These are phyloP conservation scores for Diaporthe sp. DNA, from an alignment of 2,329 filamentous ascomycete genomes.

Conservation along the genomic window DNA sequence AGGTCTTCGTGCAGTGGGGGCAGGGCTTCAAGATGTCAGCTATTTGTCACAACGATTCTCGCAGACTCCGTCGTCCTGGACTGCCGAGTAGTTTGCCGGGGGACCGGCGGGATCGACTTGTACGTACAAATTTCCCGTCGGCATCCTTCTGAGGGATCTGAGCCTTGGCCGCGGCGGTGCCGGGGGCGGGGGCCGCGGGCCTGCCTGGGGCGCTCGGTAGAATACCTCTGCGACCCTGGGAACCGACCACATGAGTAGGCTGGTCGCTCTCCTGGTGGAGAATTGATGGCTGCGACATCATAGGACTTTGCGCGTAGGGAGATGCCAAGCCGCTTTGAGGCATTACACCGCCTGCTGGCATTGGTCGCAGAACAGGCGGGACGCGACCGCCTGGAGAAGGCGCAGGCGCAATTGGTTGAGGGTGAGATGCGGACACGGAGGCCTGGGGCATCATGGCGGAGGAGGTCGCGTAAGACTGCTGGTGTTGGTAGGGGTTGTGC, in stretches of 20 bases:
- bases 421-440: conserved; percentile 74
- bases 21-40: conserved; percentile 66
- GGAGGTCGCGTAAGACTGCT: conserved; percentile 66
- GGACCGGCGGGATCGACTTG: neutral
- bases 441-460: conserved; percentile 74
- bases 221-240: conserved; percentile 91
- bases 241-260: conserved; percentile 93
- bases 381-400: conserved; percentile 65
- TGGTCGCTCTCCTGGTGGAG: conserved; percentile 66
- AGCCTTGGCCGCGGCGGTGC: conserved; percentile 77
- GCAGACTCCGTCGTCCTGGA: too few species aligned
- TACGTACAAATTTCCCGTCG: conserved; percentile 82
- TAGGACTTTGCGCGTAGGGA: conserved; percentile 67
- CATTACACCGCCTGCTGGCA: conserved; percentile 75
- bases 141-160: conserved; percentile 94
- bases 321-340: conserved; percentile 66
- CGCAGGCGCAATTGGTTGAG: conserved; percentile 80
- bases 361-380: conserved; percentile 73
- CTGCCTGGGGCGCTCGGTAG: conserved; percentile 90
- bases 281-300: conserved; percentile 68
- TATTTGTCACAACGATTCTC: neutral
- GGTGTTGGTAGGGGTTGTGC: conserved; percentile 61
- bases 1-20: conserved; percentile 98
- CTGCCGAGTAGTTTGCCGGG: neutral
- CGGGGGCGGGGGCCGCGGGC: conserved; percentile 78